Base-by-base conservation (phyloP, 306 rosid species). In the Trifolium fragiferum region DNA sequence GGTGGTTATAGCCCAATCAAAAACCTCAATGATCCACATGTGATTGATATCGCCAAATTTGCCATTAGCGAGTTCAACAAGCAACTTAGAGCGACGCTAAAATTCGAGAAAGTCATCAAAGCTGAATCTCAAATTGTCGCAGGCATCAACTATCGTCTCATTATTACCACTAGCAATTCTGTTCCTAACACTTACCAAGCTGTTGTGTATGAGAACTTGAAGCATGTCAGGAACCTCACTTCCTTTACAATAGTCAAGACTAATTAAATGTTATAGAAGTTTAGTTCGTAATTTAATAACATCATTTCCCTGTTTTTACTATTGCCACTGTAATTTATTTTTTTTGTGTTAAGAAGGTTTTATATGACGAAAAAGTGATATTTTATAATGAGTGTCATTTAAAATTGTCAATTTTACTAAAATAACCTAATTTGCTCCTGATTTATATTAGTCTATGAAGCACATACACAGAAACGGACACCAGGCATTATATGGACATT, bases 61-160 rank as follows among this genome's bases (percentile, higher is more conserved):
- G 90, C 89, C 1, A 79, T 89, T 2, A 37, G 62, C 0, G 86
- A 89, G 44, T 63, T 83, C 72, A 59, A 74, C 40, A 85, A 66
- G 78, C 4, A 57, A 15, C 62, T 85, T 12, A 64, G 70, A 4
- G 33, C 77, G 2, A 51, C 20, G 2, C 66, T 87, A 27, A 62
- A 7, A 70, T 64, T 85, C 7, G 40, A 53, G 44, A 74, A 23
- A 6, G 73, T 76, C 41, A 59, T 85, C n/a, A 21, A 74, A 44
- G 89, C 86, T 7, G 74, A 83, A 19, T 58, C 67, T 7, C 89
- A 81, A 65, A 78, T 70, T 9, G 86, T 76, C 4, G 40, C 75
- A 0, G 89, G 84, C 1, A n/a, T 6, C 15, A 80, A 72, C 4
- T 84, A 69, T 50, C 77, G 81, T 33, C 86, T 85, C 10, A 61